Conservation (phyloP, 2,329 filamentous ascomycete genomes). For the Blastomyces emzantsi region DNA sequence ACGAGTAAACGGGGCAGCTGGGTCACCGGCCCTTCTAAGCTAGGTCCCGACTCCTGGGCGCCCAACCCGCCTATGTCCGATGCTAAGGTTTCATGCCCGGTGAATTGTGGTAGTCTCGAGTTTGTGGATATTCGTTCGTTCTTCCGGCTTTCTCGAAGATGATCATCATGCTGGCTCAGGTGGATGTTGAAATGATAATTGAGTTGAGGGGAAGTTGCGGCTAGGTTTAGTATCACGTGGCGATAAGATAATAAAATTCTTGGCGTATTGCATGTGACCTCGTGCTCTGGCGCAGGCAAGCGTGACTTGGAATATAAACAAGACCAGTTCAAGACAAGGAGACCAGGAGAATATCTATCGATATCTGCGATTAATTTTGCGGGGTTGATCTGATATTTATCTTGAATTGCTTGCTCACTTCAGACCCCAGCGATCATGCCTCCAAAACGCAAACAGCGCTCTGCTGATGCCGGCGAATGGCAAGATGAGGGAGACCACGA, state of each 20-base stretch:
- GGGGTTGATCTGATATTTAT: not conserved
- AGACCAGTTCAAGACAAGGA: not conserved
- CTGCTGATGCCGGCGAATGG: conserved; percentile 13
- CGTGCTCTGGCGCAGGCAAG: too few relatives aligned
- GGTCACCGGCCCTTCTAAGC: not conserved
- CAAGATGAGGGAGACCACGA: conserved; percentile 12
- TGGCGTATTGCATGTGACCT: not conserved
- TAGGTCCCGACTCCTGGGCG: not conserved
- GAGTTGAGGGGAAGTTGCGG: too few relatives aligned
- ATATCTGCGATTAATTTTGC: not conserved
- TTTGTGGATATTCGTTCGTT: not conserved
- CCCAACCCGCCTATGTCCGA: not conserved
- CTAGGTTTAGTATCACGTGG: not conserved
- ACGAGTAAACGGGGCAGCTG: not conserved
- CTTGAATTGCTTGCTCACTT: not conserved
- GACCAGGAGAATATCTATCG: not conserved
- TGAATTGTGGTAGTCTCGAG: not conserved
- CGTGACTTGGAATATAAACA: not conserved
- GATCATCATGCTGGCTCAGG: not conserved
- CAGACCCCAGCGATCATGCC: conserved; percentile 17
- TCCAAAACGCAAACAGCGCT: conserved; percentile 13
- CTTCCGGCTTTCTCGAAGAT: not conserved
- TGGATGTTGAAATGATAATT: not conserved
- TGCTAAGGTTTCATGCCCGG: not conserved
- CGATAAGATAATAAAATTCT: not conserved